Conservation (phyloP, 345 rosid species). For the Boechera divaricarpa region DNA sequence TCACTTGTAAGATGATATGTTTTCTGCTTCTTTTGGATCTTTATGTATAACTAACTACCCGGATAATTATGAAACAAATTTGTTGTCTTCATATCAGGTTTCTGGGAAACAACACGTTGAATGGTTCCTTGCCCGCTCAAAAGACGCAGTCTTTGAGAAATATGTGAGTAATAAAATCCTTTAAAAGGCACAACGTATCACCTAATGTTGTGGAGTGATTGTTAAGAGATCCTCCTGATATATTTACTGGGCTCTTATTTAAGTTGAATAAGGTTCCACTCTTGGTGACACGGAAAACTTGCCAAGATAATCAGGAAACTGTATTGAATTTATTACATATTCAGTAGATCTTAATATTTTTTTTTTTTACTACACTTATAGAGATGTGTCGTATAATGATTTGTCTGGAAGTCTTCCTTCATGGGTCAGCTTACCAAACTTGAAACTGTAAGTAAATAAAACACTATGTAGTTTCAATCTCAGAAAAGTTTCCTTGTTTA, state of each 20-base stretch:
- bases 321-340: background rate
- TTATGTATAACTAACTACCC: background rate
- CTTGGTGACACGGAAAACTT: constrained; percentile 20
- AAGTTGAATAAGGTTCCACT: constrained; percentile 20
- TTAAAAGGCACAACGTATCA: background rate
- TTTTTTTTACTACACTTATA: constrained; percentile 34
- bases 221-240: constrained; percentile 14
- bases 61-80: background rate
- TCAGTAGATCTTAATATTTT: background rate
- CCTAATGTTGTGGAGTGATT: background rate
- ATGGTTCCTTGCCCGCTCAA: constrained; percentile 60
- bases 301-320: constrained; percentile 19
- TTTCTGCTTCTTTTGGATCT: constrained; percentile 23
- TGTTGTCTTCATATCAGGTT: constrained; percentile 58
- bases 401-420: constrained; percentile 70
- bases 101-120: constrained; percentile 50
- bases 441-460: constrained; percentile 55
- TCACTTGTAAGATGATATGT: constrained; percentile 58
- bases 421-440: constrained; percentile 55
- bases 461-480: constrained; percentile 6
- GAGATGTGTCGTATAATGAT: constrained; percentile 84
- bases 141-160: constrained; percentile 54
- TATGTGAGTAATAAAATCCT: constrained; percentile 55
- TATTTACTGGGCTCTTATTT: background rate
- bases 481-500: background rate